Evolutionary conservation across 2,329 filamentous ascomycete species (phyloP).

Genomic region (Diaporthe citri): DNA sequence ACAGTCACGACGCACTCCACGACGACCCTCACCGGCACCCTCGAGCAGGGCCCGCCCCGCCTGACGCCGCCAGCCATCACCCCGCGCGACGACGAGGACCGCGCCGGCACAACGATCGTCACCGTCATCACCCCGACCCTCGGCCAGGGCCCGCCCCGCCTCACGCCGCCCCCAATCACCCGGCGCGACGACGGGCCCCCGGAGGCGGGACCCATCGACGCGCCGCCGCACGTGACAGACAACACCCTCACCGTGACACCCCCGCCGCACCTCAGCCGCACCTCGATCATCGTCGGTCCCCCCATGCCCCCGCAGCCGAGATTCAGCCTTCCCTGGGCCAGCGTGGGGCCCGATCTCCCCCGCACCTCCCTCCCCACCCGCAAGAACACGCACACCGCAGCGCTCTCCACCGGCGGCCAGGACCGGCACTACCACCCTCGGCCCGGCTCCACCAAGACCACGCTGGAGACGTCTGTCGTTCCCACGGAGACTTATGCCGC

Average conservation of each 20-base stretch:
- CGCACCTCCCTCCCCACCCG: not conserved
- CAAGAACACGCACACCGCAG: no score
- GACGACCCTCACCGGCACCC: not conserved
- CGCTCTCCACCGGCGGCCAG: no score
- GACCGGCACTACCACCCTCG: no score
- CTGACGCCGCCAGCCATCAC: not conserved
- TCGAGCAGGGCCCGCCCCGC: not conserved
- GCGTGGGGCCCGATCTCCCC: no score
- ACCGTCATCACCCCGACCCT: no score
- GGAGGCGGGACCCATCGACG: not conserved
- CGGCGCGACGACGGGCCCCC: not conserved
- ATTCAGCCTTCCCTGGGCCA: not conserved
- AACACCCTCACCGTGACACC: not conserved
- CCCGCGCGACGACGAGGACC: not conserved
- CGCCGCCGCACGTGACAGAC: not conserved
- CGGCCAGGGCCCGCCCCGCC: not conserved
- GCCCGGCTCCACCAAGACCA: not conserved
- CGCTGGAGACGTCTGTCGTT: conserved; percentile 13
- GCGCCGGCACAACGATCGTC: no score
- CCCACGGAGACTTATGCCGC: not conserved
- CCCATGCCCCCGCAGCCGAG: not conserved
- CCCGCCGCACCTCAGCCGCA: not conserved
- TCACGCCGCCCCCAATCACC: not conserved
- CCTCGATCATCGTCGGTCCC: not conserved
- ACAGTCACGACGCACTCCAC: not conserved